Evolutionary conservation across 331 rosid species (phyloP).

Genomic region (Phaseolus coccineus): DNA sequence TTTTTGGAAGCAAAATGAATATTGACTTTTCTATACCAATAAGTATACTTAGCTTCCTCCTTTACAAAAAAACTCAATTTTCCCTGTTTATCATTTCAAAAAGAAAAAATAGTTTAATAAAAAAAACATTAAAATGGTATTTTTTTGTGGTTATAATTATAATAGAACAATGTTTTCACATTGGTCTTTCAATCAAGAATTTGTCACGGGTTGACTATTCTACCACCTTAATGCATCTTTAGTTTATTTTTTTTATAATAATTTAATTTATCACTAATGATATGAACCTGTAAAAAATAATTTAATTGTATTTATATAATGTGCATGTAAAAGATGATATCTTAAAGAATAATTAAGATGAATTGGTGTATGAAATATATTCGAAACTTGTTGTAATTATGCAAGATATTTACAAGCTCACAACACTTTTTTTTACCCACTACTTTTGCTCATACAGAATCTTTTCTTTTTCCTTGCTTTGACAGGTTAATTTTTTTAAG

Average conservation of each 20-base stretch:
- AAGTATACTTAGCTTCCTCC: slow-evolving; percentile 43
- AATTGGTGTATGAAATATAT: slow-evolving; percentile 10
- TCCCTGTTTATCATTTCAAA: slow-evolving; percentile 13
- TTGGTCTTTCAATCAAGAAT: slow-evolving; percentile 11
- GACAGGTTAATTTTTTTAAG: too few relatives aligned
- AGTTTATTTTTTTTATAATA: not conserved
- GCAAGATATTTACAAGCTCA: not conserved
- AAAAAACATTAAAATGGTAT: slow-evolving; percentile 11
- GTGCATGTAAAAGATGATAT: not conserved
- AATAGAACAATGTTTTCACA: not conserved
- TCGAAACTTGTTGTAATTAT: slow-evolving; percentile 28
- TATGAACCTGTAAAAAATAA: not conserved
- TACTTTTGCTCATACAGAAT: not conserved
- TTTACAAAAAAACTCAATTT: slow-evolving; percentile 11
- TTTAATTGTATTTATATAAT: not conserved
- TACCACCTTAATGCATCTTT: too few relatives aligned
- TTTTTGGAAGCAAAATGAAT: slow-evolving; percentile 41
- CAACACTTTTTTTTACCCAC: not conserved
- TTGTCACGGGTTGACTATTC: not conserved
- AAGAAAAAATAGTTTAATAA: not conserved
- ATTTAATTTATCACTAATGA: not conserved
- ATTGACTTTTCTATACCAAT: slow-evolving; percentile 39
- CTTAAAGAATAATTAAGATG: not conserved
- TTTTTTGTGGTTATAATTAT: not conserved
- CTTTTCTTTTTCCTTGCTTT: not conserved